Base-by-base conservation (phyloP, 2,329 filamentous ascomycete genomes). In the Verticillium klebahnii region DNA sequence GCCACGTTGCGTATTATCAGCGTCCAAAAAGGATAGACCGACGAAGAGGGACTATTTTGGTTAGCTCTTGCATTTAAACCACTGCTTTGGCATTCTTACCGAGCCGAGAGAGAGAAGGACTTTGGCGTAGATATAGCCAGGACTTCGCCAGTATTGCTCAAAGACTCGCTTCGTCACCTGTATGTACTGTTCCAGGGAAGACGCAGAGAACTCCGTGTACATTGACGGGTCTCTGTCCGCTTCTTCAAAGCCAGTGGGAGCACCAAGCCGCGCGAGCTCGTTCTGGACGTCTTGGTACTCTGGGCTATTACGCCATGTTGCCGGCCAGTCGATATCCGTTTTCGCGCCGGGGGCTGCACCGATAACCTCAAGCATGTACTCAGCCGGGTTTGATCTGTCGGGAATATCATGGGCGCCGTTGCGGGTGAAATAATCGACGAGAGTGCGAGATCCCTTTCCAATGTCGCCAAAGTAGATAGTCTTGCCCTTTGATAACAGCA, bases 11-110 rank as follows among this genome's bases (percentile, higher is more conserved):
- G 85, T 85, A 64, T 83, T 82, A 31, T 84, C 77, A 2, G 85
- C 80, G 31, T 87, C 82, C 71, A 83, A 85, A 68, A 91, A 89
- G 0, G 85, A 88, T 68, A 90, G 85, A 1, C 89, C 89, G 62
- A 91, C 87, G 72, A 90, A 90, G 12, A 89, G 80, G 54, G 77
- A 80, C 66, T 71, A 29, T 71, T 65, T 14, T 4, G 14, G 56
- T 61, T 31, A 63, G 52, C 3, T 29, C 34, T 9, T 36, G 14
- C 14, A 36, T 36, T 36, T 7, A 3, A 36, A 14, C 34, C 6
- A 14, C 34, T 9, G 29, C 29, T 7, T 14, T 9, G 7, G 23
- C 4, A 19, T 23, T 60, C 63, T 40, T 3, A 64, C 63, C 5
- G 57, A 52, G 9, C 63, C 63, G 0, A 70, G 61, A 1, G 69